Base-by-base conservation (phyloP, 352 stramenopile genomes). In the Pythium dissimile region DNA sequence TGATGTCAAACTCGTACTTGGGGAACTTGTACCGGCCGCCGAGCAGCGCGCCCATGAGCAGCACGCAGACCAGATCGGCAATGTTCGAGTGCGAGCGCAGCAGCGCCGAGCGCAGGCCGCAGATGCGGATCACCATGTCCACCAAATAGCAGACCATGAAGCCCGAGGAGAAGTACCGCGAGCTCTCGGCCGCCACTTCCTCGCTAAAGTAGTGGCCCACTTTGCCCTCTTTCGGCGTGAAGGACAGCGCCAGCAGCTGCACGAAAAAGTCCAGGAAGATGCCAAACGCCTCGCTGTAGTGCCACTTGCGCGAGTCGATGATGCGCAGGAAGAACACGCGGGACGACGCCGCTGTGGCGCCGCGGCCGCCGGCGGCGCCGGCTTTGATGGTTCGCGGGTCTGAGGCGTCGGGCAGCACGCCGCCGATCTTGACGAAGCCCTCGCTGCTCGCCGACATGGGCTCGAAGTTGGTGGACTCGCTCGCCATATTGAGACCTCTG, bases 291-390 rank as follows among this genome's bases (percentile, higher is more conserved):
- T 94, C 82, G 48, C 73, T 81, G 67, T 95, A 94, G 62, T 95
- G 86, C 83, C 86, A 95, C 63, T 92, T 92, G 66, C 86, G 84
- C 49, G 83, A 92, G 66, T 95, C 86, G 62, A 93, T 87, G 30
- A 92, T 73, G 27, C 82, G 86, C 54, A 93, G 62, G 59, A 76
- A 90, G 55, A 91, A 91, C n/a, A 91, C 69, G 30, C 80, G 84
- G 48, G 43, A 54, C 3, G 59, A 54, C n/a, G 49, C 43, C 11
- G 32, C 31, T 10, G 77, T 74, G 51, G 77, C 86, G 38, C 62
- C 26, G 13, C 34, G 53, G 42, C 31, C 16, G 66, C 62, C 32
- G 18, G 27, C 43, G 27, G 27, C 32, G 15, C 52, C 45, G 54
- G 76, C 62, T 54, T 92, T 92, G 54, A 86, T 80, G 11, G 73